phyloP scores from a whole-genome alignment of 768 basidiomycete species.

The Clitopilus passeckerianus region DNA sequence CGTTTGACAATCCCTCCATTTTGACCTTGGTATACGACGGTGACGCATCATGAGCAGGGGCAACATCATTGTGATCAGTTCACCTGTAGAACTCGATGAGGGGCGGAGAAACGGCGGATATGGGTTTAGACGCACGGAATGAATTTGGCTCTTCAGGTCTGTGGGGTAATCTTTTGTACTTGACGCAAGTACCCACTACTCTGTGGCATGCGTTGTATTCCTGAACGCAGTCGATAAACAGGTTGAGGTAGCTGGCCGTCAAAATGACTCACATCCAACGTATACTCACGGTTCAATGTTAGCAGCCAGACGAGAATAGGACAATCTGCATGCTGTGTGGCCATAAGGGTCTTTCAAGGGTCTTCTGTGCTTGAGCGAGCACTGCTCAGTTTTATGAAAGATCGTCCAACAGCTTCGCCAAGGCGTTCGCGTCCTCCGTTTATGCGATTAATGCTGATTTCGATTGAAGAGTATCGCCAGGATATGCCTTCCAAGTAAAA shows the following conservation, averaged over 20 bases:
- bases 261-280: slow-evolving; percentile 44
- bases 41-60: slow-evolving; percentile 86
- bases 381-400: background rate
- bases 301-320: slow-evolving; percentile 81
- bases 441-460: background rate
- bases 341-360: background rate
- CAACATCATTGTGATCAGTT: slow-evolving; percentile 67
- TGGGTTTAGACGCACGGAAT: slow-evolving; percentile 48
- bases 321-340: slow-evolving; percentile 33
- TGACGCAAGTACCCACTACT: slow-evolving; percentile 56
- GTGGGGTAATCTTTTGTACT: slow-evolving; percentile 48
- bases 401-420: background rate
- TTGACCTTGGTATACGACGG: slow-evolving; percentile 68
- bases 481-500: background rate
- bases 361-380: background rate
- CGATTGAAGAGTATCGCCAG: background rate
- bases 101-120: background rate
- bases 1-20: slow-evolving; percentile 65
- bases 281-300: slow-evolving; percentile 70
- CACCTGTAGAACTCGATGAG: slow-evolving; percentile 35
- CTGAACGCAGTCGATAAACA: slow-evolving; percentile 25
- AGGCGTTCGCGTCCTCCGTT: background rate
- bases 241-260: background rate
- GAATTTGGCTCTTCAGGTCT: slow-evolving; percentile 56
- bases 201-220: slow-evolving; percentile 70